Conservation (phyloP, 1,284 basidiomycete species). For the Thecaphora frezii region DNA sequence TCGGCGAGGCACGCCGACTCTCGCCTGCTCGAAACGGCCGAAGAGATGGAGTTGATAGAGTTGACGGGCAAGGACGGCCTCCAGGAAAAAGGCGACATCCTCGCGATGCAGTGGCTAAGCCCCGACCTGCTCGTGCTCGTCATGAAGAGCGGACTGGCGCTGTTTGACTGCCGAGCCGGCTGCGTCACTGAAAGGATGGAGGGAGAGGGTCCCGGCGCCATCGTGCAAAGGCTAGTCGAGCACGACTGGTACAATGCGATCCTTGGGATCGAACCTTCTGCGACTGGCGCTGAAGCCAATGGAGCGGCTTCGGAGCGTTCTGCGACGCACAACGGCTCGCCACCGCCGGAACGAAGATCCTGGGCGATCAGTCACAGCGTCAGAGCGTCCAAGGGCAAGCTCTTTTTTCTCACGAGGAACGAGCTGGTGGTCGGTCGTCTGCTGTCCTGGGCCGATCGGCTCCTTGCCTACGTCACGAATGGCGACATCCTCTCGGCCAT, state of each 20-base stretch:
- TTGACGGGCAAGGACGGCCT: constrained; percentile 24
- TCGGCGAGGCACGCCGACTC: background rate
- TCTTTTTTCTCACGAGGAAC: constrained; percentile 71
- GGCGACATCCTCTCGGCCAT: constrained; percentile 91
- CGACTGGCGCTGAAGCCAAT: too few species aligned
- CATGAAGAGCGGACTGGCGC: constrained; percentile 18
- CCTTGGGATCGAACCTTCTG: constrained; percentile 10
- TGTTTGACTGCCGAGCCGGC: constrained; percentile 41
- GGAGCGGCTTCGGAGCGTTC: too few species aligned
- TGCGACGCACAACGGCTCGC: background rate
- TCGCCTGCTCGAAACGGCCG: constrained; percentile 1
- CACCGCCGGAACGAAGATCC: constrained; percentile 5
- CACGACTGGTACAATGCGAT: constrained; percentile 29
- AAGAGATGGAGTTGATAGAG: constrained; percentile 30
- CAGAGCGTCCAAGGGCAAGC: constrained; percentile 80
- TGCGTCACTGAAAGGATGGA: constrained; percentile 41
- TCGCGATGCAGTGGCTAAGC: constrained; percentile 63
- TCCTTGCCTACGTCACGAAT: constrained; percentile 77
- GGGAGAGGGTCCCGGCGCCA: constrained; percentile 59
- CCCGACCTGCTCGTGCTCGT: constrained; percentile 44
- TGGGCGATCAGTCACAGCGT: constrained; percentile 65
- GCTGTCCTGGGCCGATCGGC: constrained; percentile 91
- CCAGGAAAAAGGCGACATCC: constrained; percentile 55
- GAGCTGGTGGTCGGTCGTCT: constrained; percentile 81
- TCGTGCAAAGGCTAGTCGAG: constrained; percentile 20